Base-by-base conservation (phyloP, 2,329 filamentous ascomycete species). In the Botryosphaeria dothidea region DNA sequence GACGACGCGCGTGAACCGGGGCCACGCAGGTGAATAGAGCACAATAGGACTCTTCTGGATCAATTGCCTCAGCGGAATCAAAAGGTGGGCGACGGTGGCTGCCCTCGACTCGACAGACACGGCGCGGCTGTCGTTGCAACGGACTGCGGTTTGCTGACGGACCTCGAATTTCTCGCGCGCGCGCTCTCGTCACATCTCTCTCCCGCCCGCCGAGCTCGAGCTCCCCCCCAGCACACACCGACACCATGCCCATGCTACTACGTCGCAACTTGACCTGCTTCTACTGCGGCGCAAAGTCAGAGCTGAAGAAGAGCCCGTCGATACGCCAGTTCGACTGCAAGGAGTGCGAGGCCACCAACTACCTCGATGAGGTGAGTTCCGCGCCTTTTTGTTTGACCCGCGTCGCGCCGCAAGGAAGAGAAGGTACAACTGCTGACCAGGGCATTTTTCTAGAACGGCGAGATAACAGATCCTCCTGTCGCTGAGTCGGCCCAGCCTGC, bases 381-480 rank as follows among this genome's bases (percentile, higher is more conserved):
- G 17, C 54, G 25, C 19, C 17, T 36, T 9, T 48, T 11, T 64
- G 41, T 17, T 34, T 65, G 52, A 29, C 64, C 38, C 17, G 13
- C 43, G 51, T 25, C 17, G 31, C 23, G 5, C 19, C 29, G 41
- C 48, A 57, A 31, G n/a, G 5, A 9, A 57, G 21, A 57, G 9
- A 36, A 25, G 29, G 3, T 17, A 67, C 66, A 48, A 34, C 62
- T 63, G 9, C 68, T 71, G 60, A 72, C 70, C 38, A 66, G 69
- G n/a, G 70, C 68, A n/a, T 3, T 31, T 34, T 66, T 2, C n/a
- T 72, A 95, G 91, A 87, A 92, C 75, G 94, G 94, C 72, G 88
- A 96, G 58, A 95, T 98, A 69, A 90, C 92, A 64, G 94, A 99
- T 77, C 92, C 93, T 27, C 93, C 92, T 2, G 83, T 88, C 25